Evolutionary conservation across 345 rosid species (phyloP).

Genomic region (Dipteronia sinensis): DNA sequence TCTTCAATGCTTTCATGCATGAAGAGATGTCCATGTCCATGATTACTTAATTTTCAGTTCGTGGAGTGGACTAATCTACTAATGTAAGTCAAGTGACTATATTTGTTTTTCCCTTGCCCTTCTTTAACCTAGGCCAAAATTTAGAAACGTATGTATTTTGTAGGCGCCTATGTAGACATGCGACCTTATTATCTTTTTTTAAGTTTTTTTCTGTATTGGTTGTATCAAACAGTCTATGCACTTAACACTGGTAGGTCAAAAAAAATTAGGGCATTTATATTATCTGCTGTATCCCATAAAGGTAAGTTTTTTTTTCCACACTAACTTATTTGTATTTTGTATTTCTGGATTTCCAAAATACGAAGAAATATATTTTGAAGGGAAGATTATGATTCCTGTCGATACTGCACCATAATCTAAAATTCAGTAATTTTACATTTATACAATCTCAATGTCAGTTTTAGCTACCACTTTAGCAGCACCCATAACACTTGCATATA

Average conservation of each 20-base stretch:
- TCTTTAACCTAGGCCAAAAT: background rate
- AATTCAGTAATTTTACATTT: background rate
- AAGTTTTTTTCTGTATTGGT: background rate
- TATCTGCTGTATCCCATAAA: background rate
- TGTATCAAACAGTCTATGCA: background rate
- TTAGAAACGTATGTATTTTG: background rate
- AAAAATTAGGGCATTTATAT: background rate
- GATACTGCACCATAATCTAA: background rate
- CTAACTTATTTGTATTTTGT: background rate
- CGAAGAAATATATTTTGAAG: background rate
- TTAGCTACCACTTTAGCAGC: background rate
- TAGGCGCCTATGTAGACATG: background rate
- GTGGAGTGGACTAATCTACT: background rate
- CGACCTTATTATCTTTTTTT: background rate
- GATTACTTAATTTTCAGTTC: background rate
- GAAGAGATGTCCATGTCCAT: background rate
- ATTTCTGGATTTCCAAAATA: background rate
- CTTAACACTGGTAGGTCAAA: background rate
- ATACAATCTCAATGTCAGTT: too few relatives aligned
- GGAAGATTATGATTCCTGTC: conserved; percentile 1
- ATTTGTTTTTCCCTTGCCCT: background rate
- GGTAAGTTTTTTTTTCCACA: background rate
- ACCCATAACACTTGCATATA: background rate
- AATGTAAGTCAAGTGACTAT: background rate
- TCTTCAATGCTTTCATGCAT: background rate